A percentile compares a stretch with the other conserved stretches of the same genome.
Evolutionary conservation across 2,329 filamentous ascomycete genomes (phyloP).

Genomic region (Pestalotiopsis sp.): DNA sequence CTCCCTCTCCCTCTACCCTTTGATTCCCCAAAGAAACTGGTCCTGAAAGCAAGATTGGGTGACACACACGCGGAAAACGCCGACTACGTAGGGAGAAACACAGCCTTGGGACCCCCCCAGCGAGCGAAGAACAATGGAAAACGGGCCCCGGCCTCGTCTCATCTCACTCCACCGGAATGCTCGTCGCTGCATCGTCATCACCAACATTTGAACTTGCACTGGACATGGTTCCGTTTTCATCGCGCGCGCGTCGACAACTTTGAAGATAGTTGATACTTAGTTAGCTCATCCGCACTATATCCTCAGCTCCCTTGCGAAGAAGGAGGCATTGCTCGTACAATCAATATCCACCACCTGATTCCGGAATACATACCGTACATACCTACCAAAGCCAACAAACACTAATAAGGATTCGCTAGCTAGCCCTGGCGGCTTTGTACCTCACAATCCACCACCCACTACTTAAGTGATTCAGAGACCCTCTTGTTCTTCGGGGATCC

Average conservation of each 20-base stretch:
- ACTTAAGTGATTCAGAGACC: neutral
- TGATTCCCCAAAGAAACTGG: no score
- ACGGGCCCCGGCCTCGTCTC: neutral
- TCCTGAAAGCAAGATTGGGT: no score
- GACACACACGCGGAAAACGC: no score
- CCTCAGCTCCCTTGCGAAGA: neutral
- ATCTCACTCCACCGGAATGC: neutral
- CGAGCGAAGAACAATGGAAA: no score
- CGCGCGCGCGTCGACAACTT: neutral
- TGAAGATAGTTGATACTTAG: neutral
- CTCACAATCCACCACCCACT: neutral
- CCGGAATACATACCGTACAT: no score
- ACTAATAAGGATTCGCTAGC: neutral
- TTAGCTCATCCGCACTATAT: neutral
- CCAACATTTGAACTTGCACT: neutral
- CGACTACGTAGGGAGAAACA: no score
- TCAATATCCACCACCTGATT: neutral
- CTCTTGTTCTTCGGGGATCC: neutral
- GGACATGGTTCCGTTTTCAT: neutral
- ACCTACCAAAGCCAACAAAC: neutral
- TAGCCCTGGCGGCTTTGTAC: neutral
- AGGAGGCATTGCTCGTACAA: neutral
- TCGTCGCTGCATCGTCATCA: neutral
- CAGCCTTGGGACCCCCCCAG: no score
- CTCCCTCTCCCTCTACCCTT: no score